Base-by-base conservation (phyloP, 768 basidiomycete genomes). In the Rhodotorula kratochvilovae region DNA sequence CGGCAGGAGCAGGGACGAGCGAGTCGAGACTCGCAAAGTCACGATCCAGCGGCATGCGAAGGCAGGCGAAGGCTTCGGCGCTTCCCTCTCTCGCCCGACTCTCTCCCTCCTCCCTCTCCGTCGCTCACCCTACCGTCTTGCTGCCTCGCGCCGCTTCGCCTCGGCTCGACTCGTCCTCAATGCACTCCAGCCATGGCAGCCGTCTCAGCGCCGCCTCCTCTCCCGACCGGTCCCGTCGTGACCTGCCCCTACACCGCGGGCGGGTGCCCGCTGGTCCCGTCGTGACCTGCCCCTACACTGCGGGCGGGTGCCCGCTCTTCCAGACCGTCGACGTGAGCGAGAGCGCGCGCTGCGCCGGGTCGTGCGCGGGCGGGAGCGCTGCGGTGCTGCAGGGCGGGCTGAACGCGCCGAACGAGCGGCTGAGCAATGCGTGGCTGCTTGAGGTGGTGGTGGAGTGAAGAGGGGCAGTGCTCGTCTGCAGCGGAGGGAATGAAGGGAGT, bases 351-450 rank as follows among this genome's bases (percentile, higher is more conserved):
- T 71, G 60, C 54, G 53, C 59, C 15, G 60, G 64, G 12, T 61
- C 42, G 4, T 71, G 69, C 54, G 79, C 79, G 42, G 67, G 75
- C 3, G 78, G 73, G 15, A 77, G 8, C 61, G 73, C 76, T 42
- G 71, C 82, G 16, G 78, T 83, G 5, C 67, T 84, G 25, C 78
- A 80, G 5, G 84, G 85, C 1, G 84, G 85, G 8, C 68, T 85
- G 42, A 82, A 68, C 78, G 80, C 65, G 31, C 79, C 80, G 42
- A 85, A 84, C 72, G 81, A 82, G 46, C 79, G 84, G 27, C 79
- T 83, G 23, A 79, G 75, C 5, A 81, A 84, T 58, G 81, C 82
- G 0, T 85, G 82, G 83, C 66, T 83, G 31, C 76, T 83, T 21
- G 80, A 81, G 65, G 74, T 82, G 35, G 62, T 78, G 2, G 27